A percentile compares a stretch with the other conserved stretches of the same genome.
These are phyloP conservation scores for Chaetomiaceae sp. DNA, from an alignment of 2,329 filamentous ascomycete genomes.

Conservation along the genomic window DNA sequence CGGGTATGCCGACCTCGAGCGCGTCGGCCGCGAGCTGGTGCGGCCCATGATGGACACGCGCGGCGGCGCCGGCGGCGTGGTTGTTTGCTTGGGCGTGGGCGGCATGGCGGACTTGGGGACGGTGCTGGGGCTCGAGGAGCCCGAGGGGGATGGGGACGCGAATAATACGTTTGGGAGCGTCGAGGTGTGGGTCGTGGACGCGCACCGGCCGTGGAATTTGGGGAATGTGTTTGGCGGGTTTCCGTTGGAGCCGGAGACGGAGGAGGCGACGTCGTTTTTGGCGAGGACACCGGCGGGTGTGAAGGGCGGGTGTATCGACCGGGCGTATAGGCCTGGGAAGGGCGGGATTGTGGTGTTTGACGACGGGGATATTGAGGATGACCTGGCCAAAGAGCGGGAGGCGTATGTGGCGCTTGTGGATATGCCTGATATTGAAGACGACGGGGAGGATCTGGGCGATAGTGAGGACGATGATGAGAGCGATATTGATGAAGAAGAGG, in stretches of 20 bases:
- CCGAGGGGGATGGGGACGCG: conserved; percentile 51
- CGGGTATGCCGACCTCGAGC: conserved; percentile 84
- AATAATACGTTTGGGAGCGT: conserved; percentile 62
- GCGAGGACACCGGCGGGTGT: conserved; percentile 61
- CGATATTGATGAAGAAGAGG: conserved; percentile 45
- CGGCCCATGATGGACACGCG: conserved; percentile 79
- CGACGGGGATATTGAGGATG: conserved; percentile 89
- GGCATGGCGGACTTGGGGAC: conserved; percentile 84
- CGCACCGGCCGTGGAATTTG: conserved; percentile 89
- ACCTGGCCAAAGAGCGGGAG: conserved; percentile 66
- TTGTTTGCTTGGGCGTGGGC: conserved; percentile 88
- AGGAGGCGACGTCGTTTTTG: conserved; percentile 43
- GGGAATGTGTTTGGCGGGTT: conserved; percentile 85
- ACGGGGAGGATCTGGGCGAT: conserved; percentile 58
- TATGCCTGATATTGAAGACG: conserved; percentile 85
- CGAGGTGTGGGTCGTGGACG: conserved; percentile 91
- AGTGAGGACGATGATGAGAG: conserved; percentile 52
- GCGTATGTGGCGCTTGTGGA: conserved; percentile 82
- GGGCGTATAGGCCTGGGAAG: conserved; percentile 68
- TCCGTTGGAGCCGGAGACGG: conserved; percentile 49
- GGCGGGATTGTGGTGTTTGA: conserved; percentile 94
- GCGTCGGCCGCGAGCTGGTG: conserved; percentile 73
- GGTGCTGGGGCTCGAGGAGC: conserved; percentile 70
- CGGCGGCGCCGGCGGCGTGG: conserved; percentile 81
- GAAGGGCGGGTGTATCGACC: conserved; percentile 65